Evolutionary conservation across 768 basidiomycete species (phyloP), one percentile per base, ranked within the genome.

Genomic region (Russula emetica): DNA sequence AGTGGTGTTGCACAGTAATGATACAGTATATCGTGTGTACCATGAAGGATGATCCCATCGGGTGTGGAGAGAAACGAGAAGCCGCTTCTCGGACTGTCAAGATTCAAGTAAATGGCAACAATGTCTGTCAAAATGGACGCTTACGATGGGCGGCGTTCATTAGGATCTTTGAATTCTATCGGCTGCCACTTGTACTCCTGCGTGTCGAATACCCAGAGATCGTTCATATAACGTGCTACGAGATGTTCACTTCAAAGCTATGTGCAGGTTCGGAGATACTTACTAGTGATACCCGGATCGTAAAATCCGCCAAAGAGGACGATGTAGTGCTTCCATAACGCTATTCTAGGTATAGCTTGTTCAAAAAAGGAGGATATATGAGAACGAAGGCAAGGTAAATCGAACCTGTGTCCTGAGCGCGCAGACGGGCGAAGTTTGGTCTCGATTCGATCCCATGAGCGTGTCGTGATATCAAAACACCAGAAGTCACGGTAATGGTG

Each of bases 401-500:
- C 80, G 57, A 64, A 89, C 85, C 93, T 79, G 74, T 93, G 91
- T 2, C 94, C 94, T 2, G 88, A 91, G 47, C 93, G 78, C 7
- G 92, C 89, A 44, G 82, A 86, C 0, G 93, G 94, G 28, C 84
- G 79, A 18, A 87, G 73, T 70, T 92, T 94, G 5, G 91, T 93
- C 42, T 95, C 94, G 56, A 94, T 90, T 9, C 91, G 79, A 68
- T 95, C 91, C 94, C 94, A 96, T 0, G 81, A 75, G 65, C 92
- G 89, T 0, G 85, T 86, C 3, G 80, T 70, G 26, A 96, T 83
- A 67, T 92, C 90, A 71, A 95, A 95, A 53, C 81, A 81, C 89
- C 94, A 94, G 70, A 95, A 86, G 71, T 94, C 91, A 51, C 90
- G 83, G 70, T 92, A 95, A 69, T 94, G 92, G 66, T 92, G 90